phyloP scores from a whole-genome alignment of 2,329 filamentous ascomycete species.

The Monosporascus sp. region DNA sequence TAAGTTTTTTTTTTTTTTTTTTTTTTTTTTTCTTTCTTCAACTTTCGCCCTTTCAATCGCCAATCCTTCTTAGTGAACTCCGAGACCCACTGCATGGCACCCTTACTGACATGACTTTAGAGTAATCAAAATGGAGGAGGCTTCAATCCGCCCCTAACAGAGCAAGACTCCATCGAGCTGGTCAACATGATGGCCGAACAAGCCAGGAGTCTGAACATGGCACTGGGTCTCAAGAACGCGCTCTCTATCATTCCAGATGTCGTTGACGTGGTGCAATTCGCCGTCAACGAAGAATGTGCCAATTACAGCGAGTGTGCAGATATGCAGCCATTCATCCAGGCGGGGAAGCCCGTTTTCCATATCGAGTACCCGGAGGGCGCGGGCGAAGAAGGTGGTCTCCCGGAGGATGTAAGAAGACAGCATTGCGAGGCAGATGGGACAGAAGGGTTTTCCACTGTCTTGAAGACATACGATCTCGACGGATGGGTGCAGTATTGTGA shows the following conservation, averaged over 20 bases:
- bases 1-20: constrained; percentile 30
- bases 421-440: neutral
- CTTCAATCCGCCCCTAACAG: constrained; percentile 44
- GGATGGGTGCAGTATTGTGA: neutral
- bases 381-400: neutral
- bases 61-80: neutral
- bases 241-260: constrained; percentile 50
- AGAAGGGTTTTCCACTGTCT: neutral
- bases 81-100: neutral
- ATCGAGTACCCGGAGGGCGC: constrained; percentile 62
- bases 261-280: constrained; percentile 52
- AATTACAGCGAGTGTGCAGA: constrained; percentile 54
- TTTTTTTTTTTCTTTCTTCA: too few species aligned
- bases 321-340: constrained; percentile 53
- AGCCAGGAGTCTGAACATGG: constrained; percentile 49
- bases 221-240: constrained; percentile 65
- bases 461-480: neutral
- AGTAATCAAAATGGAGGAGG: constrained; percentile 55
- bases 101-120: neutral
- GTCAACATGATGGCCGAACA: constrained; percentile 54
- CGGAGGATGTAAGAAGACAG: neutral
- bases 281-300: constrained; percentile 66
- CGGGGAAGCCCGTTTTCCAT: constrained; percentile 65
- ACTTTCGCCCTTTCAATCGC: neutral
- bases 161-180: constrained; percentile 51